These are phyloP conservation scores for Pisolithus orientalis DNA, from an alignment of 768 basidiomycete species.

Conservation along the genomic window DNA sequence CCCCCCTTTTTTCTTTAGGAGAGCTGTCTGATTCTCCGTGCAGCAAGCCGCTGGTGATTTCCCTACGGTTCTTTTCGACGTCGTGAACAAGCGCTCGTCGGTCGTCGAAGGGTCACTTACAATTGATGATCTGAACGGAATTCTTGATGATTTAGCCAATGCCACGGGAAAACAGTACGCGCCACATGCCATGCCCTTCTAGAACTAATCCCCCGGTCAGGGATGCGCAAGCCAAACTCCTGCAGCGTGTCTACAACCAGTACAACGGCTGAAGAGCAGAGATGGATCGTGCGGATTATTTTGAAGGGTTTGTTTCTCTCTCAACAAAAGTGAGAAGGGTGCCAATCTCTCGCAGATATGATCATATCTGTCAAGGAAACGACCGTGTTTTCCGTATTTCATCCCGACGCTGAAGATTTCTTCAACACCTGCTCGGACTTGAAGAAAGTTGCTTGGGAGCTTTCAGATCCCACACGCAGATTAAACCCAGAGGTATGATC, in stretches of 20 bases:
- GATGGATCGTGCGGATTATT: conserved; percentile 95
- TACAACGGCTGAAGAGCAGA: conserved; percentile 81
- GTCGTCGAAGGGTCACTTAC: conserved; percentile 68
- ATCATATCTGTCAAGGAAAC: conserved; percentile 91
- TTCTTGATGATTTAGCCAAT: conserved; percentile 72
- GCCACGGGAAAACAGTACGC: conserved; percentile 71
- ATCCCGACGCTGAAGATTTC: conserved; percentile 88
- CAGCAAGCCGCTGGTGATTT: conserved; percentile 83
- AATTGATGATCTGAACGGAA: conserved; percentile 77
- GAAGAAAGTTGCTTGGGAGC: conserved; percentile 86
- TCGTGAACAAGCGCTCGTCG: conserved; percentile 79
- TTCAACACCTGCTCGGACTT: conserved; percentile 97
- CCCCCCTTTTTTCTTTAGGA: neutral
- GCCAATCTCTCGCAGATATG: conserved; percentile 55
- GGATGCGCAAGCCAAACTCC: conserved; percentile 64
- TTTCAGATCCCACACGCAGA: conserved; percentile 70
- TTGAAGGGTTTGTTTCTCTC: conserved; percentile 62
- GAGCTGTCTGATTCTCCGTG: neutral
- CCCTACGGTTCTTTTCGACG: conserved; percentile 79
- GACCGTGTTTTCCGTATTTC: conserved; percentile 85
- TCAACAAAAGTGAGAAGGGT: neutral
- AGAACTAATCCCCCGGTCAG: conserved; percentile 34
- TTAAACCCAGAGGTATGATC: conserved; percentile 49
- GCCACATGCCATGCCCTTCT: neutral
- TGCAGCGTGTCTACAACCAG: conserved; percentile 75